Percentiles rank a stretch among this genome's conserved stretches.
Conservation (phyloP, 2,329 filamentous ascomycete species). For the Xylariaceae sp. region DNA sequence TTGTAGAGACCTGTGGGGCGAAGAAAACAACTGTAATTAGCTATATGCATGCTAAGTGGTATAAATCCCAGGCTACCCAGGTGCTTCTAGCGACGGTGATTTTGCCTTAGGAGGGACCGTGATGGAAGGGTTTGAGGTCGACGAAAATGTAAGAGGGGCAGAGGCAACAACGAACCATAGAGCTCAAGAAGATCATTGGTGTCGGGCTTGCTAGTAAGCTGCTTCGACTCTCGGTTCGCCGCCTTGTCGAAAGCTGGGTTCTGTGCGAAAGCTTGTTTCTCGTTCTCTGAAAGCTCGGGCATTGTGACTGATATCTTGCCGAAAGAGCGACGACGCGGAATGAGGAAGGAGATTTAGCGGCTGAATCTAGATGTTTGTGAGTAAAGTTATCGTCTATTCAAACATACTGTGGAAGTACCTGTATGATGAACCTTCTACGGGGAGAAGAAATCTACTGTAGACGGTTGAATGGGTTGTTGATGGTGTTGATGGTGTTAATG, state of each 20-base stretch:
- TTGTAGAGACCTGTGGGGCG: conserved; percentile 60
- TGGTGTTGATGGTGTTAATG: neutral
- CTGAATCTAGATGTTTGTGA: no score
- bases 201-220: conserved; percentile 68
- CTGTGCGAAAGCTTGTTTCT: conserved; percentile 17
- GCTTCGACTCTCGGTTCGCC: conserved; percentile 61
- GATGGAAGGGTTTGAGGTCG: neutral
- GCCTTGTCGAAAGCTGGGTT: conserved; percentile 27
- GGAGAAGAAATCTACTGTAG: no score
- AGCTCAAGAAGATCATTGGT: conserved; percentile 70
- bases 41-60: neutral
- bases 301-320: conserved; percentile 10
- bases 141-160: no score
- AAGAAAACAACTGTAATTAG: neutral
- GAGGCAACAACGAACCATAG: conserved; percentile 55
- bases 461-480: no score
- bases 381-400: no score
- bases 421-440: no score
- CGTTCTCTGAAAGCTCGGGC: conserved; percentile 14
- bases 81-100: neutral
- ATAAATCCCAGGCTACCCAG: neutral
- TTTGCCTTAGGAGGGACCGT: neutral
- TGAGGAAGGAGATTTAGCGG: neutral
- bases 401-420: no score
- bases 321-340: neutral